Evolutionary conservation across 768 basidiomycete genomes (phyloP).

Genomic region (Tremella yokohamensis): DNA sequence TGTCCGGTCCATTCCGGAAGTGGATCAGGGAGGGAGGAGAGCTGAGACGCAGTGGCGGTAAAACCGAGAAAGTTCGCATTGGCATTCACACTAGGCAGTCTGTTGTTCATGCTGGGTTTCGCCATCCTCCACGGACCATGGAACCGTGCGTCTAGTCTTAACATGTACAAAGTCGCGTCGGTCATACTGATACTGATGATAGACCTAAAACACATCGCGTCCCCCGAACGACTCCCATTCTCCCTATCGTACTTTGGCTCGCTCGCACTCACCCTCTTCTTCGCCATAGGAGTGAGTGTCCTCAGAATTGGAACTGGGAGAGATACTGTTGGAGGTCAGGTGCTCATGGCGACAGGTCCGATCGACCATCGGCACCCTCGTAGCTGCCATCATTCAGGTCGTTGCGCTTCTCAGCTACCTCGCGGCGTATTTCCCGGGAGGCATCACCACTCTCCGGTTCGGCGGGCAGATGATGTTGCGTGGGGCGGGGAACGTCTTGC

Average conservation of each 20-base stretch:
- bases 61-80: slow-evolving; percentile 89
- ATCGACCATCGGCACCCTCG: slow-evolving; percentile 79
- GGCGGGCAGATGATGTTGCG: slow-evolving; percentile 60
- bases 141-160: slow-evolving; percentile 57
- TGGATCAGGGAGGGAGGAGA: not conserved
- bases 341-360: slow-evolving; percentile 58
- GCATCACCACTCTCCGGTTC: slow-evolving; percentile 49
- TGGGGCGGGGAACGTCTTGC: slow-evolving; percentile 76
- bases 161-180: no score
- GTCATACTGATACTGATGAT: no score
- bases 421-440: slow-evolving; percentile 93
- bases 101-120: slow-evolving; percentile 93
- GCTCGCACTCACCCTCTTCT: slow-evolving; percentile 82
- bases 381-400: slow-evolving; percentile 75
- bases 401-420: slow-evolving; percentile 82
- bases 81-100: slow-evolving; percentile 81
- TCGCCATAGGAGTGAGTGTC: slow-evolving; percentile 76
- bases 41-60: slow-evolving; percentile 53
- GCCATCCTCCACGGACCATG: slow-evolving; percentile 65
- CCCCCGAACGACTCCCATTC: slow-evolving; percentile 80
- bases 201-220: slow-evolving; percentile 72
- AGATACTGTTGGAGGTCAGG: not conserved
- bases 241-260: slow-evolving; percentile 77
- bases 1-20: slow-evolving; percentile 3
- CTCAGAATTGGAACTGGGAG: no score